These are phyloP conservation scores for Kwoniella shandongensis DNA, from an alignment of 768 basidiomycete species.

Conservation along the genomic window DNA sequence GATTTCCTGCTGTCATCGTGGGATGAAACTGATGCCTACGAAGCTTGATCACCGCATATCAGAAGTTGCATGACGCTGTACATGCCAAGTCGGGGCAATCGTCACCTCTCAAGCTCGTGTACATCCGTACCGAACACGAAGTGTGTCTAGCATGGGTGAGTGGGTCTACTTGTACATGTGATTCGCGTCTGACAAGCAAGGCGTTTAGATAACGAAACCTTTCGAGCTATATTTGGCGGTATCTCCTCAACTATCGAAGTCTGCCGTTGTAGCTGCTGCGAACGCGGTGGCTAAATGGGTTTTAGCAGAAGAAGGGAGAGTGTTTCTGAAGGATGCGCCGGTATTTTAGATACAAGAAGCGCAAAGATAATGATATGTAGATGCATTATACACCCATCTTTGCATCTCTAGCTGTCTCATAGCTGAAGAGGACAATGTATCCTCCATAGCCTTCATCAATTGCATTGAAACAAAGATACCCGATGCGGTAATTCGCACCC, in stretches of 20 bases:
- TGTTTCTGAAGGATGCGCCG: slow-evolving; percentile 87
- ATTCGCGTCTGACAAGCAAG: not conserved
- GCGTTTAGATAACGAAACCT: slow-evolving; percentile 80
- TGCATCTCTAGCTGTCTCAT: not conserved
- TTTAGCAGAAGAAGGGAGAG: slow-evolving; percentile 73
- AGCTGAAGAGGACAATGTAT: too few relatives aligned
- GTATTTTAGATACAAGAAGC: slow-evolving; percentile 63
- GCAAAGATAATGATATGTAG: not conserved
- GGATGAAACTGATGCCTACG: not conserved
- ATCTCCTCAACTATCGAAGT: slow-evolving; percentile 81
- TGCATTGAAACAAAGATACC: too few relatives aligned
- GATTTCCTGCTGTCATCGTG: not conserved
- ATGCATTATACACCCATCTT: not conserved
- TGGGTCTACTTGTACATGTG: slow-evolving; percentile 1
- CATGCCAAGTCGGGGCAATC: slow-evolving; percentile 82
- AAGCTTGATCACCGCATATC: slow-evolving; percentile 83
- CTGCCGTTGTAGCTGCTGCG: slow-evolving; percentile 80
- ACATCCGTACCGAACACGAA: slow-evolving; percentile 79
- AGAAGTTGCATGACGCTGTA: slow-evolving; percentile 79
- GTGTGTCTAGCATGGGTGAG: slow-evolving; percentile 92
- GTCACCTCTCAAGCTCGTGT: slow-evolving; percentile 78
- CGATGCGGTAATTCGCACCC: too few relatives aligned
- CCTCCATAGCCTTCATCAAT: not conserved
- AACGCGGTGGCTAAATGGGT: slow-evolving; percentile 89
- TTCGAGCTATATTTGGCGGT: slow-evolving; percentile 87